Evolutionary conservation across 2,329 filamentous ascomycete species (phyloP).

Genomic region (Aspergillus sergii): DNA sequence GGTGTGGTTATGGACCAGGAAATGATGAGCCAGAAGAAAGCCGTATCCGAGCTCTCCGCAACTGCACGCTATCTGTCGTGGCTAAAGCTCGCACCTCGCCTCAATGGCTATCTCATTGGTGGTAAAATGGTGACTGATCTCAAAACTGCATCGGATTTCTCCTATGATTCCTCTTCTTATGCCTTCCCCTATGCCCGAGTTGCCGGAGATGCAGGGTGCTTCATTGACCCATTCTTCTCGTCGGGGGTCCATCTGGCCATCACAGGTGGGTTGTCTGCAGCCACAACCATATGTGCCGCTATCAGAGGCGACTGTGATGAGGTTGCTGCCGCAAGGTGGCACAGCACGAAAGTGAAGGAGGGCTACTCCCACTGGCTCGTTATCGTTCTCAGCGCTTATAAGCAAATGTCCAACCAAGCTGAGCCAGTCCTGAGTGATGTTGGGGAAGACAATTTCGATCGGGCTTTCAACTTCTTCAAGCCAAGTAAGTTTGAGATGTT

Average conservation of each 20-base stretch:
- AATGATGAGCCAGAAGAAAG: neutral
- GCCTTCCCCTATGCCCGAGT: slow-evolving; percentile 45
- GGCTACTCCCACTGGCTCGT: slow-evolving; percentile 52
- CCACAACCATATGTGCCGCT: slow-evolving; percentile 46
- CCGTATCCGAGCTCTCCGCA: neutral
- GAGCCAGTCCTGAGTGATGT: too few relatives aligned
- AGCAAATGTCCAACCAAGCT: too few relatives aligned
- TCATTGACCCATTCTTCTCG: slow-evolving; percentile 55
- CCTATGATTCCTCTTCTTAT: slow-evolving; percentile 50
- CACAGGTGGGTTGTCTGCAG: slow-evolving; percentile 48
- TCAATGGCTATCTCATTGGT: slow-evolving; percentile 32
- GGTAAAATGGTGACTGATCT: slow-evolving; percentile 40
- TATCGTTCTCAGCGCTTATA: slow-evolving; percentile 39
- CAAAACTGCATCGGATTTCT: slow-evolving; percentile 52
- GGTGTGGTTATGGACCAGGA: slow-evolving; percentile 2
- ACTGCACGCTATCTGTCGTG: neutral
- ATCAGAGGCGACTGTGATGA: slow-evolving; percentile 45
- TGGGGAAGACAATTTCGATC: too few relatives aligned
- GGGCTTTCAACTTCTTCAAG: too few relatives aligned
- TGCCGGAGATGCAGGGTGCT: slow-evolving; percentile 52
- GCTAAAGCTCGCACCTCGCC: slow-evolving; percentile 25
- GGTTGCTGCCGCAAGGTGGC: slow-evolving; percentile 40
- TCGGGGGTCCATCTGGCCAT: slow-evolving; percentile 54
- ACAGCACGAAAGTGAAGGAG: slow-evolving; percentile 49
- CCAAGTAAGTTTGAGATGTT: slow-evolving; percentile 1